These are phyloP conservation scores for Phytophthora sp. DNA, from an alignment of 352 stramenopile species.

Conservation along the genomic window DNA sequence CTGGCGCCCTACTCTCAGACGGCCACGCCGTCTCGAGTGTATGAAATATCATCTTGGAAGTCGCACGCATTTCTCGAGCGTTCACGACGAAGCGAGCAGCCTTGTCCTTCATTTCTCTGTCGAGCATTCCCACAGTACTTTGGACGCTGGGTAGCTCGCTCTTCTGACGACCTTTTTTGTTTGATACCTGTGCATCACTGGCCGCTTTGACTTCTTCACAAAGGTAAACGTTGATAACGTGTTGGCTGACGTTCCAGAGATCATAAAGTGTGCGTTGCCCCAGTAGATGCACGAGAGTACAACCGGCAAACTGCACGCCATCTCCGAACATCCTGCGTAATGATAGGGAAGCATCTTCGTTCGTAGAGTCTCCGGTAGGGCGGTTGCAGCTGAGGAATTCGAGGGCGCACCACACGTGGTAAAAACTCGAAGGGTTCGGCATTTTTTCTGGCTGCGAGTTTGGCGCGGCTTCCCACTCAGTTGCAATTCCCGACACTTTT, in stretches of 20 bases:
- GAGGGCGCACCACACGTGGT: constrained; percentile 66
- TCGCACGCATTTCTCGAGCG: constrained; percentile 45
- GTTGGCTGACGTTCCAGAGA: constrained; percentile 65
- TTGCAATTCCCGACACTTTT: constrained; percentile 36
- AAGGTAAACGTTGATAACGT: constrained; percentile 52
- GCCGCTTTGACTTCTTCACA: constrained; percentile 39
- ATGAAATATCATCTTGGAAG: constrained; percentile 46
- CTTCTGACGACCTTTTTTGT: constrained; percentile 31
- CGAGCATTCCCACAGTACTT: constrained; percentile 43
- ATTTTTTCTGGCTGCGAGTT: constrained; percentile 52
- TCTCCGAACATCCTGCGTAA: constrained; percentile 58
- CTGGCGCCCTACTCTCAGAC: not conserved
- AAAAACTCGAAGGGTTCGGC: constrained; percentile 57
- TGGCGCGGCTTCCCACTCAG: constrained; percentile 43
- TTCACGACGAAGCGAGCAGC: constrained; percentile 44
- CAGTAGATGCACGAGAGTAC: constrained; percentile 62
- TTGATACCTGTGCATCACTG: constrained; percentile 18
- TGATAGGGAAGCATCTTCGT: constrained; percentile 10
- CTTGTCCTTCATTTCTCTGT: constrained; percentile 56
- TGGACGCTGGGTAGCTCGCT: constrained; percentile 10
- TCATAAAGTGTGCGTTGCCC: constrained; percentile 59
- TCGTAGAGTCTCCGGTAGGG: constrained; percentile 10
- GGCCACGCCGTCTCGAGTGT: constrained; percentile 51
- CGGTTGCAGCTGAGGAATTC: constrained; percentile 64
- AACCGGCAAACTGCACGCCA: constrained; percentile 66